Evolutionary conservation across 2,329 filamentous ascomycete species (phyloP).

Genomic region (Neobulgaria alba): DNA sequence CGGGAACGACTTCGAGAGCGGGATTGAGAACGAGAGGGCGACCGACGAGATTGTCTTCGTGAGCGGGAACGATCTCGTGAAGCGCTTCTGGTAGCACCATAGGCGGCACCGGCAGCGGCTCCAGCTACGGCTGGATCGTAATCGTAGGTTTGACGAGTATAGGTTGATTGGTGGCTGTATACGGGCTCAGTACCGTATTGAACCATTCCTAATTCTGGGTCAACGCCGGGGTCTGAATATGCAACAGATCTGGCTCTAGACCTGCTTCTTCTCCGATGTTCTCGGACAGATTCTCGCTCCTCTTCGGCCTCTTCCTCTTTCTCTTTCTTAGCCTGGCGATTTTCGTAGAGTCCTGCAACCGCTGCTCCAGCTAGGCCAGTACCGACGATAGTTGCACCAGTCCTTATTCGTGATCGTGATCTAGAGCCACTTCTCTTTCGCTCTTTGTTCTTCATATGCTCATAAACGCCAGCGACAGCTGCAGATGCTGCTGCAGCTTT

Average conservation of each 20-base stretch:
- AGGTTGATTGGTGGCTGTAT: conserved; percentile 29
- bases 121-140: conserved; percentile 21
- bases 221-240: conserved; percentile 42
- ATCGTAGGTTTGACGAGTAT: not conserved
- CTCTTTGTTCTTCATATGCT: conserved; percentile 49
- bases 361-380: conserved; percentile 52
- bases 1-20: conserved; percentile 13
- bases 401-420: conserved; percentile 34
- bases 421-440: conserved; percentile 34
- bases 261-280: conserved; percentile 26
- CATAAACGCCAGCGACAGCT: conserved; percentile 48
- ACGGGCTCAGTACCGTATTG: conserved; percentile 56
- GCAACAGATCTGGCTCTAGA: conserved; percentile 42
- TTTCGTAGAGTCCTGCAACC: conserved; percentile 53
- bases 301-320: conserved; percentile 31
- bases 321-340: conserved; percentile 52
- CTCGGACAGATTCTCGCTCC: conserved; percentile 24
- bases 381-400: conserved; percentile 52
- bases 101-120: conserved; percentile 18
- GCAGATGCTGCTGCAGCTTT: conserved; percentile 41
- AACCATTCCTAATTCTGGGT: conserved; percentile 61
- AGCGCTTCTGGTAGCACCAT: conserved; percentile 15
- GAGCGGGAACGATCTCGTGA: conserved; percentile 12
- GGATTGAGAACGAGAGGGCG: conserved; percentile 17
- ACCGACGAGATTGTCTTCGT: conserved; percentile 18